Percentiles rank a stretch among this genome's conserved stretches.
Evolutionary conservation across 2,329 filamentous ascomycete species (phyloP).

Genomic region (Aspergillus japonicus): DNA sequence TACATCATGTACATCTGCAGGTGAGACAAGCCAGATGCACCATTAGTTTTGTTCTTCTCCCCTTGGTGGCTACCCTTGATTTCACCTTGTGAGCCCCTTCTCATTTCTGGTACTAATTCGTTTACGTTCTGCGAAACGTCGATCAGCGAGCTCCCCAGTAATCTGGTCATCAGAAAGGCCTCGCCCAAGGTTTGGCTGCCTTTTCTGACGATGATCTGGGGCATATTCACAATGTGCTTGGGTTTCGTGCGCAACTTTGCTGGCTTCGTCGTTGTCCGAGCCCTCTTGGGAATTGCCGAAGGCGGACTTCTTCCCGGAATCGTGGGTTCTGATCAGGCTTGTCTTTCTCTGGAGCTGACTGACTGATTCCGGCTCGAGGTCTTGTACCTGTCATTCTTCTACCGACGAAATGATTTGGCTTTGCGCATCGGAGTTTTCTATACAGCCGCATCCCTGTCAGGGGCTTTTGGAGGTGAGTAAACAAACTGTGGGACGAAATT

Average conservation of each 20-base stretch:
- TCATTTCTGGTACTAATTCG: background rate
- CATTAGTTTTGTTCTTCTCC: background rate
- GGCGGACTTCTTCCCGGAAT: conserved; percentile 67
- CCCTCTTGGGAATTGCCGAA: conserved; percentile 62
- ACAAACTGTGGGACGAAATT: background rate
- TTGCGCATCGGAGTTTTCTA: conserved; percentile 67
- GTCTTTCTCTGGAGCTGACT: background rate
- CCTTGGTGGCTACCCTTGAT: too few species aligned
- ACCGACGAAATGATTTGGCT: conserved; percentile 60
- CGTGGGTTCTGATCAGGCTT: conserved; percentile 35
- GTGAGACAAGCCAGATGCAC: conserved; percentile 31
- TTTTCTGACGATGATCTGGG: conserved; percentile 57
- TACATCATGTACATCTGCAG: conserved; percentile 61
- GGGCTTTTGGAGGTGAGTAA: conserved; percentile 58
- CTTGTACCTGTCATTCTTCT: conserved; percentile 64
- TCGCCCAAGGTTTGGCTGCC: conserved; percentile 63
- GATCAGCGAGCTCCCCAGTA: conserved; percentile 61
- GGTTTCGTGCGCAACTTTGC: conserved; percentile 43
- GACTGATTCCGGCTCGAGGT: conserved; percentile 41
- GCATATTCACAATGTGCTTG: conserved; percentile 51
- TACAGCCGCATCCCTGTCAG: conserved; percentile 63
- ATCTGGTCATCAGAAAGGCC: conserved; percentile 61
- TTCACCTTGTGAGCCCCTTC: too few species aligned
- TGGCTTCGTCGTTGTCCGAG: conserved; percentile 62
- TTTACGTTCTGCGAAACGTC: conserved; percentile 6